Percentiles rank a stretch among this genome's conserved stretches.
Evolutionary conservation across 2,329 filamentous ascomycete species (phyloP).

Genomic region (Fusarium pilosicola): DNA sequence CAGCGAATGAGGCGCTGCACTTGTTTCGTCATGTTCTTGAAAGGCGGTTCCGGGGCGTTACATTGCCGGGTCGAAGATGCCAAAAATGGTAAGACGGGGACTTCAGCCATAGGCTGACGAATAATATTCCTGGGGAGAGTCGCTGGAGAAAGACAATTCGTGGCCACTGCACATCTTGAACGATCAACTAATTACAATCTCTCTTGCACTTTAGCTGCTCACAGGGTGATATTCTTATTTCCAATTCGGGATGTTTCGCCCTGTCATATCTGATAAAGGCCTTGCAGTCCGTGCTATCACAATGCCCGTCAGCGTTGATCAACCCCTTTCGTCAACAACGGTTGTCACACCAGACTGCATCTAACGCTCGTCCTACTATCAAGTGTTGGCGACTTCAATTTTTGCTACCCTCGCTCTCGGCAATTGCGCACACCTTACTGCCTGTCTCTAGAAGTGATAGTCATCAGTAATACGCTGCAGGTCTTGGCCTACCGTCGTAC

Average conservation of each 20-base stretch:
- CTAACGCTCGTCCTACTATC: slow-evolving; percentile 1
- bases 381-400: background rate
- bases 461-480: slow-evolving; percentile 20
- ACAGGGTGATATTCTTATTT: slow-evolving; percentile 13
- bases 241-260: background rate
- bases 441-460: slow-evolving; percentile 12
- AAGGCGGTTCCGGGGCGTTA: slow-evolving; percentile 19
- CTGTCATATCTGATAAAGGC: slow-evolving; percentile 26
- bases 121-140: background rate
- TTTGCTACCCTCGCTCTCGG: slow-evolving; percentile 3
- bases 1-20: slow-evolving; percentile 17
- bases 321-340: slow-evolving; percentile 9
- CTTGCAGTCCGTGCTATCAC: background rate
- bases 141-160: background rate
- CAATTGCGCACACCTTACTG: slow-evolving; percentile 12
- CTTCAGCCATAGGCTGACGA: slow-evolving; percentile 5
- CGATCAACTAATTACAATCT: background rate
- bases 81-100: slow-evolving; percentile 2
- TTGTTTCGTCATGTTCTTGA: slow-evolving; percentile 36
- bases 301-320: background rate
- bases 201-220: background rate
- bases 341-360: slow-evolving; percentile 8
- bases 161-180: background rate
- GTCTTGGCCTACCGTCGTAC: slow-evolving; percentile 9
- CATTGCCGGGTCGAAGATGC: slow-evolving; percentile 14